Evolutionary conservation across 345 rosid species (phyloP), one percentile per base, ranked within the genome.

Genomic region (Hibiscus syriacus): DNA sequence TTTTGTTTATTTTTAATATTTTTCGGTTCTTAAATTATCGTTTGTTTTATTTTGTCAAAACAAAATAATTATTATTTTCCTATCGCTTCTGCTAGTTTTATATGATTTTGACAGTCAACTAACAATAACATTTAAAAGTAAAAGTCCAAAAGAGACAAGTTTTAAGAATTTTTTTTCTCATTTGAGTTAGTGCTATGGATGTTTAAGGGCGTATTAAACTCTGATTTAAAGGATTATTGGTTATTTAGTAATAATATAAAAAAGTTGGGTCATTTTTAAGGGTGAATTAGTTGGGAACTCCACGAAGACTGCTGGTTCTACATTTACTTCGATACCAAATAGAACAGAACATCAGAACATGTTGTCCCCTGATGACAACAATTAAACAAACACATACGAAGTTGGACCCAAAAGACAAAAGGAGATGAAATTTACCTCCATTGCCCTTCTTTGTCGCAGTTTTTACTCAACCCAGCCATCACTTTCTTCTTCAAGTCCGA

Each of bases 401-500:
- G 46, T 68, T 14, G 64, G 63, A 66, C 49, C 48, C 38, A 10
- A 25, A 34, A 19, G 16, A 25, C 54, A 46, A 11, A 13, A 39
- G 41, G 36, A 53, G 26, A 1, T 1, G 13, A 38, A 41, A 49
- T 52, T 80, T 75, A 92, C 97, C 98, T 93, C 98, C 98, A 93
- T 56, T 85, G 91, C 70, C 91, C 96, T 81, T 87, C 86, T 65
- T 84, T 86, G 17, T 90, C 91, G 79, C 90, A 82, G 61, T 81
- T 90, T 72, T 78, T 87, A 69, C 84, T 76, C 61, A 93, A 82
- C 9, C 97, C 95, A 6, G 94, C 91, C 88, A 86, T 78, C 6
- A 93, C 87, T 67, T 87, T 89, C 88, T 86, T 89, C 82, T 83
- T 93, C 87, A 93, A 76, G 62, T 90, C 98, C n/a, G 94, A 85